phyloP scores from a whole-genome alignment of 163 green algal genomes.

The Volvox carteri region DNA sequence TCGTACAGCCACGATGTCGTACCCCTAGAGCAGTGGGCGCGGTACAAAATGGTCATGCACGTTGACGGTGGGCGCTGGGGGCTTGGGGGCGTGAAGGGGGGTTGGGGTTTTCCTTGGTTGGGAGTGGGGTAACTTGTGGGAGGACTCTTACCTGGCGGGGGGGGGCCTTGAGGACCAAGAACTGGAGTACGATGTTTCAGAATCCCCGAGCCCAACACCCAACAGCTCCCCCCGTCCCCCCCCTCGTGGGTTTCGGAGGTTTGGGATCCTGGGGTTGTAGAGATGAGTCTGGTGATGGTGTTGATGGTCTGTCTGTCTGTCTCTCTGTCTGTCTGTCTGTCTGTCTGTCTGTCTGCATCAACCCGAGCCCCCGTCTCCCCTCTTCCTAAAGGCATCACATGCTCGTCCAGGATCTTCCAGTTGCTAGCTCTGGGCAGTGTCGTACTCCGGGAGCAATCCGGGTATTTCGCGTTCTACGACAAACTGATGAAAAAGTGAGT shows the following conservation, averaged over 20 bases:
- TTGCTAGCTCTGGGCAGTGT: slow-evolving; percentile 38
- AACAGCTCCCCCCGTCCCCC: not conserved
- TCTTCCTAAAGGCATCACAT: slow-evolving; percentile 54
- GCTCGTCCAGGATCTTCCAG: slow-evolving; percentile 35
- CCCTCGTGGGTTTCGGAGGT: too few relatives aligned
- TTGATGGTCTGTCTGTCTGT: too few relatives aligned
- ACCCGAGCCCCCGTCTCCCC: too few relatives aligned
- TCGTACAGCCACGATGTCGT: not conserved
- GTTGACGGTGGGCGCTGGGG: slow-evolving; percentile 25
- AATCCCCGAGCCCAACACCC: not conserved
- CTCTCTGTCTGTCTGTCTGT: too few relatives aligned
- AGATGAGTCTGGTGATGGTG: too few relatives aligned
- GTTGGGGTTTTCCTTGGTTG: too few relatives aligned
- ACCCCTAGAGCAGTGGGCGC: slow-evolving; percentile 5
- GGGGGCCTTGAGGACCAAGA: too few relatives aligned
- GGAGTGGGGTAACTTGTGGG: not conserved
- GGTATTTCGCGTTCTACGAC: slow-evolving; percentile 35
- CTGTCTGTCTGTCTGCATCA: too few relatives aligned
- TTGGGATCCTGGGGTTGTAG: too few relatives aligned
- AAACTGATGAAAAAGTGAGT: slow-evolving; percentile 27
- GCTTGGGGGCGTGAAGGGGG: not conserved
- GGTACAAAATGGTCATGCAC: slow-evolving; percentile 38
- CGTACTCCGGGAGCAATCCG: slow-evolving; percentile 28
- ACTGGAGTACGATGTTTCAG: not conserved
- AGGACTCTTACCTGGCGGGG: too few relatives aligned